Conservation (phyloP, 108 stramenopile genomes). For the Poteriospumella lacustris region DNA sequence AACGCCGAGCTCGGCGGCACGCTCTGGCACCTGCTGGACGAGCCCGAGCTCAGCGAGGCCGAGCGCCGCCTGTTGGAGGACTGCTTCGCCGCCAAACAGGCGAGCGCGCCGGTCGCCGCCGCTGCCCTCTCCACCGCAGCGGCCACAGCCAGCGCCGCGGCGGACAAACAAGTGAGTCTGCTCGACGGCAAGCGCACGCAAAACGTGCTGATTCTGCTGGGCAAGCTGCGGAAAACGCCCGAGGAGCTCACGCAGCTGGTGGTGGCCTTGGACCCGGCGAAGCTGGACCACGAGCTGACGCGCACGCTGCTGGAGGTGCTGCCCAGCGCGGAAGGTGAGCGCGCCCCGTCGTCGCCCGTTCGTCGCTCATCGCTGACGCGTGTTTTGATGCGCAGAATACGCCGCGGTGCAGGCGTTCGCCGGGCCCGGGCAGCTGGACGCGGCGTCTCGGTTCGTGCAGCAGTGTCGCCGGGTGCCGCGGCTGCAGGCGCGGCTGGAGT, state of each 20-base stretch:
- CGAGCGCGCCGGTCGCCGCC: not conserved
- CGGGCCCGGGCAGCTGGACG: not conserved
- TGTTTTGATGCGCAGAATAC: too few species aligned
- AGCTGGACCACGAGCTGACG: not conserved
- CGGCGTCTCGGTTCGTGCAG: not conserved
- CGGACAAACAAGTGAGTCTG: not conserved
- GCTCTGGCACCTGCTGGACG: slow-evolving; percentile 1
- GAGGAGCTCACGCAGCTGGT: slow-evolving; percentile 7
- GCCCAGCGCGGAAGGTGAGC: not conserved
- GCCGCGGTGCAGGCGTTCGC: not conserved
- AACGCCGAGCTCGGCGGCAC: not conserved
- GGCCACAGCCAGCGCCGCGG: not conserved
- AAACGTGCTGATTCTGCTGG: not conserved
- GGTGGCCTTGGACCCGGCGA: not conserved
- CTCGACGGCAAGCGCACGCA: slow-evolving; percentile 21
- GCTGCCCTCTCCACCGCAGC: not conserved
- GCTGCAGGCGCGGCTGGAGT: not conserved
- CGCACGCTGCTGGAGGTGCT: not conserved
- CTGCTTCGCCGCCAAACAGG: not conserved
- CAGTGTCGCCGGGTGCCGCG: not conserved
- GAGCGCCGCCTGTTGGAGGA: not conserved
- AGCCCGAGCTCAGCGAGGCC: not conserved
- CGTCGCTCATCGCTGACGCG: too few species aligned
- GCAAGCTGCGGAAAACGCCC: slow-evolving; percentile 1
- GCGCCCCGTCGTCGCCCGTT: too few species aligned